Percentiles rank a stretch among this genome's conserved stretches.
Conservation (phyloP, 306 rosid genomes). For the Dalbergia cochinchinensis region DNA sequence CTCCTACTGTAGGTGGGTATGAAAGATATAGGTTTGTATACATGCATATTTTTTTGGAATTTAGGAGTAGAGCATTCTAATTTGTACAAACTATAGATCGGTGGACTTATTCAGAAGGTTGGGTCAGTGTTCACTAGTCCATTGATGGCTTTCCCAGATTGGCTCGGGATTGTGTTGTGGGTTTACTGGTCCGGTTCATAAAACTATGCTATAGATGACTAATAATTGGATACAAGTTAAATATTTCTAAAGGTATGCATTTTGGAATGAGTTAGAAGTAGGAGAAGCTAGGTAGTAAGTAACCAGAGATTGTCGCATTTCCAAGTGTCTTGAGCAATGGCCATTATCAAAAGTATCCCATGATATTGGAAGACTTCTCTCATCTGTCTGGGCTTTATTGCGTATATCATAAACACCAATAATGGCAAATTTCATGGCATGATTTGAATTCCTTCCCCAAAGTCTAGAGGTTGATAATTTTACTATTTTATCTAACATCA, state of each 20-base stretch:
- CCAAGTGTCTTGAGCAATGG: constrained; percentile 14
- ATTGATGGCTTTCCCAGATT: no score
- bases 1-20: constrained; percentile 80
- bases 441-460: constrained; percentile 6
- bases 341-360: not conserved
- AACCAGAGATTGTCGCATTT: not conserved
- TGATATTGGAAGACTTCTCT: not conserved
- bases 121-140: no score
- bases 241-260: constrained; percentile 3
- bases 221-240: constrained; percentile 18
- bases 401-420: not conserved
- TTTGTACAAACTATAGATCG: not conserved
- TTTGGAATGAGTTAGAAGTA: constrained; percentile 25
- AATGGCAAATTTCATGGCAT: not conserved
- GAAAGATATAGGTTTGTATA: constrained; percentile 28
- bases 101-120: no score
- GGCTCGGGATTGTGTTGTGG: no score
- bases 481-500: not conserved
- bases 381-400: not conserved
- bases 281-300: not conserved
- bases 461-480: constrained; percentile 3
- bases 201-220: not conserved
- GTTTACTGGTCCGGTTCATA: no score
- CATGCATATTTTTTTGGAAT: constrained; percentile 21
- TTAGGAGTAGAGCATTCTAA: not conserved